Conservation (phyloP, 306 rosid species). For the Spatholobus suberectus region DNA sequence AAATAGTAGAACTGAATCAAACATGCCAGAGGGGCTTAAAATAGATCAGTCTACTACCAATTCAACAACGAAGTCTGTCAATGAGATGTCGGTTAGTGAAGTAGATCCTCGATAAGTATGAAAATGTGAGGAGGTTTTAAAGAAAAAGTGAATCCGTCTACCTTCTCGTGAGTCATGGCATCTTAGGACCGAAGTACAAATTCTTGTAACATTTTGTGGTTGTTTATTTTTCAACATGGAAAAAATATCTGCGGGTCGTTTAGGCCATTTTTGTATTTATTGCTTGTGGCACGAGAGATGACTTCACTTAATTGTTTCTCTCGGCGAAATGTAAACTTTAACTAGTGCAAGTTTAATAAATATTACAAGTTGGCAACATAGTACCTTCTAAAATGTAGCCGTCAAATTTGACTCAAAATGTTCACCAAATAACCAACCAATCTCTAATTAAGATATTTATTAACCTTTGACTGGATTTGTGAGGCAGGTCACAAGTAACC, state of each 20-base stretch:
- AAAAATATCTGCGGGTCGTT: slow-evolving; percentile 15
- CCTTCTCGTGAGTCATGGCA: background rate
- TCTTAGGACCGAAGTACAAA: background rate
- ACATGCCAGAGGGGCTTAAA: slow-evolving; percentile 20
- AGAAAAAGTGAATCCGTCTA: background rate
- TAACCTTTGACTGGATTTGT: background rate
- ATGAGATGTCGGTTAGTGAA: slow-evolving; percentile 32
- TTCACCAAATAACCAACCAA: slow-evolving; percentile 4
- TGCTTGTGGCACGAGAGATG: background rate
- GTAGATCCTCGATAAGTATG: slow-evolving; percentile 30
- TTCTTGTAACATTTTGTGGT: background rate
- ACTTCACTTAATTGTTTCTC: background rate
- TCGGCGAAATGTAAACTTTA: background rate
- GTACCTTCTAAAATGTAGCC: background rate
- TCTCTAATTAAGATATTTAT: slow-evolving; percentile 8
- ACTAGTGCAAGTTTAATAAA: background rate
- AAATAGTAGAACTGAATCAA: slow-evolving; percentile 24
- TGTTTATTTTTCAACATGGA: slow-evolving; percentile 2
- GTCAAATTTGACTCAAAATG: slow-evolving; percentile 35
- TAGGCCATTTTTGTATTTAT: slow-evolving; percentile 2
- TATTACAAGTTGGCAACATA: background rate
- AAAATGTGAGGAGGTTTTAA: background rate
- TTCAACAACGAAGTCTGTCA: slow-evolving; percentile 10
- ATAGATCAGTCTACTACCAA: slow-evolving; percentile 21
- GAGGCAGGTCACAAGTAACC: background rate